Base-by-base conservation (phyloP, 306 rosid genomes). In the Casuarina equisetifolia region DNA sequence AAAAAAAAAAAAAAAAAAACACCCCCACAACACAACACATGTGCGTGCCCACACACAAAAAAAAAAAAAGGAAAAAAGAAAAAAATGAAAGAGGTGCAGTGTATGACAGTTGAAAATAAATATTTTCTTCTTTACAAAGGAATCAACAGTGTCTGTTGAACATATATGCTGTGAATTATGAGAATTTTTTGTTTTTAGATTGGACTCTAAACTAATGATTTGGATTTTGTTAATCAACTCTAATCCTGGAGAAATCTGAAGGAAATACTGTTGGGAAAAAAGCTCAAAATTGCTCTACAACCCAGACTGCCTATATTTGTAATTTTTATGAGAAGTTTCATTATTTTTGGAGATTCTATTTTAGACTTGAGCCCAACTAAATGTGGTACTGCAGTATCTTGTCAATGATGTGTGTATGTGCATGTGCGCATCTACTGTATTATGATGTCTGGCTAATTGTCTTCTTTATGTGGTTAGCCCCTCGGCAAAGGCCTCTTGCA, bases 401-500 rank as follows among this genome's bases (percentile, higher is more conserved):
- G 46, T 10, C 69, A 63, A 6, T 38, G 46, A 36, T 69, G 78
- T 70, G 40, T 63, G 48, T 38, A 39, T 78, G 51, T 69, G 72
- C 68, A 36, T 69, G 63, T 80, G 9, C 32, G 32, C 32, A 25
- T 25, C 32, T 42, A 25, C 38, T 58, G 46, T 76, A 73, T 50
- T 53, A 72, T 85, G 69, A 83, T 72, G 35, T 80, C 53, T 69
- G 72, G 19, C 57, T 35, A 40, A 43, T 58, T 19, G 63, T 79
- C 79, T 74, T 13, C 70, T 40, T 78, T 76, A 17, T 80, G 51
- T 75, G 85, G 79, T 74, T 84, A 96, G 99, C 99, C 99, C 67
- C 99, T 96, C 85, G 98, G 96, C 73, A 96, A 90, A 88, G 99
- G 99, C 76, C 98, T 92, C 75, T 84, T 96, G 85, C 99, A 90